Evolutionary conservation across 371 early-diverging fungal genomes (phyloP), one percentile per base, ranked within the genome.

Genomic region (Parasitella parasitica): DNA sequence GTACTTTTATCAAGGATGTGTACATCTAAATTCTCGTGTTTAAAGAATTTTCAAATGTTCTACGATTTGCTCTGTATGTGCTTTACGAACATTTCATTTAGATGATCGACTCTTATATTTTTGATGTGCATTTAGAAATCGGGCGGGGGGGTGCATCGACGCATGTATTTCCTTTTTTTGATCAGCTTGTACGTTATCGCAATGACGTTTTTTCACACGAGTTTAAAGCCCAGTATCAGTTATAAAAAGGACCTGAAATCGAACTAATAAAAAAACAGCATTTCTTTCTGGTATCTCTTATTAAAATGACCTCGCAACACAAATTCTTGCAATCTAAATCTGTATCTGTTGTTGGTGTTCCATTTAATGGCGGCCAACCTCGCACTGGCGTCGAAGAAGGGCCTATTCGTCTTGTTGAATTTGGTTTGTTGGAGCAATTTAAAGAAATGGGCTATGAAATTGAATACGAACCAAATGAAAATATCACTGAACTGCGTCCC

Each of bases 321-420:
- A 59, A 72, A 27, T 74, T 78, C 26, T 32, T 80, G 4, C 59
- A 66, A 12, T 43, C 66, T 24, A 71, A 73, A 6, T 34, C 62
- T n/a, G 71, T 73, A 3, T 64, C 80, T 9, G 71, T 77, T 3
- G 57, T 80, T 54, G 80, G 76, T 46, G 70, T 89, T 20, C 90
- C 92, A 12, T 94, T 94, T 75, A 89, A 88, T 76, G 93, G 88
- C 18, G 93, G 93, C 4, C 93, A 87, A 63, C 76, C 93, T 52
- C 89, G 89, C 66, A 86, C 82, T 37, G 97, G 97, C 59, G 98
- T 97, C 13, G 97, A 97, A 63, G 81, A 88, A 48, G 98, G 95
- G 6, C 96, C 97, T 22, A 72, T 84, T 18, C 87, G 86, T 56
- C 80, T 97, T 57, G 75, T 95, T 35, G 92, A 95, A 67, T 86